These are phyloP conservation scores for Kitagawia praeruptora DNA, from an alignment of 129 eudicot species.

Conservation along the genomic window DNA sequence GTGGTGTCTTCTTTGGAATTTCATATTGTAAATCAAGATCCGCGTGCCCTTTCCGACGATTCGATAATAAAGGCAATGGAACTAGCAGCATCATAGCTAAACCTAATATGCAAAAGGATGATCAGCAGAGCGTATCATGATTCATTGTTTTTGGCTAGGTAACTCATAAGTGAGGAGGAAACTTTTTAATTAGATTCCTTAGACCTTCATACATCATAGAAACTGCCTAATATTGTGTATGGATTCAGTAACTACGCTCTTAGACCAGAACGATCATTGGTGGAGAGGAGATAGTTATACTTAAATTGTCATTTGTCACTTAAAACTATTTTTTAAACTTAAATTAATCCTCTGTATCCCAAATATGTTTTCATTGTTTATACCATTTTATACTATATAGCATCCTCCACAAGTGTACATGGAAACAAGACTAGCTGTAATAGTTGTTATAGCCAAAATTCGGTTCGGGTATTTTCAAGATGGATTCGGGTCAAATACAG, in stretches of 20 bases:
- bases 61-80: constrained; percentile 59
- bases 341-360: too few relatives aligned
- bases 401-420: too few relatives aligned
- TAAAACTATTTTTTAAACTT: too few relatives aligned
- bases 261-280: not conserved
- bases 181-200: not conserved
- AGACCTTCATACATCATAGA: not conserved
- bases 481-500: too few relatives aligned
- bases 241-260: not conserved
- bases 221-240: not conserved
- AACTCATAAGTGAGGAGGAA: not conserved
- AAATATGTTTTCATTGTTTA: too few relatives aligned
- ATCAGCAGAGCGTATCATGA: constrained; percentile 33
- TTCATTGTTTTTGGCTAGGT: constrained; percentile 98
- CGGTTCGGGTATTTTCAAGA: too few relatives aligned
- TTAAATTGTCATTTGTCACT: too few relatives aligned
- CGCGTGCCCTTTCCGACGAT: constrained; percentile 70
- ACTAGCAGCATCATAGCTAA: constrained; percentile 31
- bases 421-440: too few relatives aligned
- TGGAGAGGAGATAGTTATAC: too few relatives aligned
- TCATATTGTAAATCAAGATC: constrained; percentile 81
- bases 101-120: too few relatives aligned
- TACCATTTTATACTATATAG: too few relatives aligned
- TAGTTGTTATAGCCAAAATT: too few relatives aligned
- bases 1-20: constrained; percentile 60